These are phyloP conservation scores for Aspergillus egyptiacus DNA, from an alignment of 495 filamentous ascomycete species.

Conservation along the genomic window DNA sequence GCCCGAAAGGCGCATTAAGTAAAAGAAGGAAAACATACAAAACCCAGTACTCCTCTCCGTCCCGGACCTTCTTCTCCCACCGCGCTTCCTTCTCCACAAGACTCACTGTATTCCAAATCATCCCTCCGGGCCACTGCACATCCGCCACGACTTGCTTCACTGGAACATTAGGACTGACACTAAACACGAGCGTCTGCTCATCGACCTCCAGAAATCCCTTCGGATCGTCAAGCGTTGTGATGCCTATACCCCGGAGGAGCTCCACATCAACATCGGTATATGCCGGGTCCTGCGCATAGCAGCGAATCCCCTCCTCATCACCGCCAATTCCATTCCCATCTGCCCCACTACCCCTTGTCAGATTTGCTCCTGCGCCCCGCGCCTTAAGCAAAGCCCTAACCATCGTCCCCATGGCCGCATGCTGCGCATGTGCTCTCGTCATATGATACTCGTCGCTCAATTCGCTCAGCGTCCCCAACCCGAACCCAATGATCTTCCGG, in stretches of 20 bases:
- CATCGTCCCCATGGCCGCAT: constrained; percentile 21
- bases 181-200: constrained; percentile 25
- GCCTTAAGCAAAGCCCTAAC: constrained; percentile 1
- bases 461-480: constrained; percentile 11
- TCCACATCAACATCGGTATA: constrained; percentile 20
- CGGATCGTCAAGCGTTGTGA: constrained; percentile 25
- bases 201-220: constrained; percentile 30
- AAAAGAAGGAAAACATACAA: constrained; percentile 11
- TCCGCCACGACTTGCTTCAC: constrained; percentile 34
- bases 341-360: no score
- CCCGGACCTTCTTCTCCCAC: constrained; percentile 13
- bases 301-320: constrained; percentile 7
- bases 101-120: constrained; percentile 31
- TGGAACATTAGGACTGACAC: constrained; percentile 28
- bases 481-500: constrained; percentile 20
- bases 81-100: constrained; percentile 9
- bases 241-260: constrained; percentile 17
- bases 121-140: constrained; percentile 25
- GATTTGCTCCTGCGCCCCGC: no score
- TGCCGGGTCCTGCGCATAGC: constrained; percentile 28
- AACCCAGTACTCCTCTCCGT: constrained; percentile 19
- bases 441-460: constrained; percentile 9
- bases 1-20: not conserved
- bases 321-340: not conserved
- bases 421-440: constrained; percentile 17